These are phyloP conservation scores for Solanum tacnaense DNA, from an alignment of 257 asterid genomes.

Conservation along the genomic window DNA sequence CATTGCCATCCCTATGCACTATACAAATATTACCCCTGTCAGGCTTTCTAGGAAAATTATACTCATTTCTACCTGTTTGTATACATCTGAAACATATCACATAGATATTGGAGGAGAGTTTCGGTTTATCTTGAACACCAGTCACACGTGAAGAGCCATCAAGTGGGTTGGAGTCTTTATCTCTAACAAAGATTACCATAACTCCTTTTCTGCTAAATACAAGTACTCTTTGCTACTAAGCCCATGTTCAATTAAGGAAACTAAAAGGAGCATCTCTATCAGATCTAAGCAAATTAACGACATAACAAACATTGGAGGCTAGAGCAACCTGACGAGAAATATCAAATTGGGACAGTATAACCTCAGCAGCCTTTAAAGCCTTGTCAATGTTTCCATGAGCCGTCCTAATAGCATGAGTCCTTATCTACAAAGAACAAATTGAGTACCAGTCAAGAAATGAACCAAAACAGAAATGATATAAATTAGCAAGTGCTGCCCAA, in stretches of 20 bases:
- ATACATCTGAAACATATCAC: background rate
- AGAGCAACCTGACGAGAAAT: slow-evolving; percentile 74
- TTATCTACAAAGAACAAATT: slow-evolving; percentile 41
- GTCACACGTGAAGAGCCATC: background rate
- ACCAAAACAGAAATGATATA: background rate
- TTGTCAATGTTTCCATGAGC: slow-evolving; percentile 96
- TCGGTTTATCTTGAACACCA: background rate
- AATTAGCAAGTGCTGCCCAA: background rate
- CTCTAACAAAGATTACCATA: background rate
- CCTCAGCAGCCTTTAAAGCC: slow-evolving; percentile 93
- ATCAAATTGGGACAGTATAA: slow-evolving; percentile 84
- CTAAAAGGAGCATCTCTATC: background rate
- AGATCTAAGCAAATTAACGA: background rate
- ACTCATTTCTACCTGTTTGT: background rate
- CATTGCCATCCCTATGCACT: background rate
- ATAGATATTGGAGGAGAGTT: background rate
- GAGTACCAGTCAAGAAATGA: background rate
- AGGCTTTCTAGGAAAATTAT: background rate
- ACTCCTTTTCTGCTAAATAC: background rate
- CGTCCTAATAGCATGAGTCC: slow-evolving; percentile 88
- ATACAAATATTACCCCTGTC: background rate
- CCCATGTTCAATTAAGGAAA: background rate
- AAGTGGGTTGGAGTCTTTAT: background rate
- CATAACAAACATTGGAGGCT: background rate
- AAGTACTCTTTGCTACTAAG: background rate